Percentiles rank a stretch among this genome's conserved stretches.
These are phyloP conservation scores for Spathaspora arborariae DNA, from an alignment of 805 yeast species.

Conservation along the genomic window DNA sequence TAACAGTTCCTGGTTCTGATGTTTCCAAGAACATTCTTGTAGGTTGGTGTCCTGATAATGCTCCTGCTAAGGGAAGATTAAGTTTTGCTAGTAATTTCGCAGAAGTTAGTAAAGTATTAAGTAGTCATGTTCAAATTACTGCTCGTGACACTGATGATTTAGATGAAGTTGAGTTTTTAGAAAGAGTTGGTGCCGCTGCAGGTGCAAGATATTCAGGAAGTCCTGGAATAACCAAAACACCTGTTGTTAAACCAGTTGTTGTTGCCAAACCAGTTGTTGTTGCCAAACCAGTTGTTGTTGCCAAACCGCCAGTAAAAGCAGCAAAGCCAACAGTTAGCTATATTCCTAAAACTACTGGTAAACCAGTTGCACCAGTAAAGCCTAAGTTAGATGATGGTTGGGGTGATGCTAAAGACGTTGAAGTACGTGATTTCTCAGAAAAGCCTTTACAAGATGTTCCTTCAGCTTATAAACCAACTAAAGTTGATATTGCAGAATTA, in stretches of 20 bases:
- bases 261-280: slow-evolving; percentile 16
- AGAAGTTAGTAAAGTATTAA: slow-evolving; percentile 62
- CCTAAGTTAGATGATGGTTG: slow-evolving; percentile 53
- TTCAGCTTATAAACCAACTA: slow-evolving; percentile 63
- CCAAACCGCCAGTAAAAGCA: slow-evolving; percentile 20
- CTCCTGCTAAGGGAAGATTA: slow-evolving; percentile 72
- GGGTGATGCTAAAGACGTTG: slow-evolving; percentile 62
- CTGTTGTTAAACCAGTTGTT: slow-evolving; percentile 4
- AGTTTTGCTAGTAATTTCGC: slow-evolving; percentile 77
- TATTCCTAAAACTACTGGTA: slow-evolving; percentile 36
- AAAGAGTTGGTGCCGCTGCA: slow-evolving; percentile 82
- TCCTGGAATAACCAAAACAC: slow-evolving; percentile 29
- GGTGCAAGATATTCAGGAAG: slow-evolving; percentile 84
- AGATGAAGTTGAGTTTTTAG: slow-evolving; percentile 69
- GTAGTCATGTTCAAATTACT: slow-evolving; percentile 91
- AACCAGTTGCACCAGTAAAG: slow-evolving; percentile 32
- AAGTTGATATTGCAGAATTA: slow-evolving; percentile 55
- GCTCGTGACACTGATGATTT: slow-evolving; percentile 94
- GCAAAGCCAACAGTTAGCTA: slow-evolving; percentile 24
- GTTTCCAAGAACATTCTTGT: slow-evolving; percentile 78
- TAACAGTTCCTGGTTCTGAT: slow-evolving; percentile 87
- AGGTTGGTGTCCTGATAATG: slow-evolving; percentile 98
- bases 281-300: slow-evolving; percentile 22
- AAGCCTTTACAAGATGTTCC: slow-evolving; percentile 52
- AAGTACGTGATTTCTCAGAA: slow-evolving; percentile 49